These are phyloP conservation scores for Populus davidiana DNA, from an alignment of 345 rosid genomes.

Conservation along the genomic window DNA sequence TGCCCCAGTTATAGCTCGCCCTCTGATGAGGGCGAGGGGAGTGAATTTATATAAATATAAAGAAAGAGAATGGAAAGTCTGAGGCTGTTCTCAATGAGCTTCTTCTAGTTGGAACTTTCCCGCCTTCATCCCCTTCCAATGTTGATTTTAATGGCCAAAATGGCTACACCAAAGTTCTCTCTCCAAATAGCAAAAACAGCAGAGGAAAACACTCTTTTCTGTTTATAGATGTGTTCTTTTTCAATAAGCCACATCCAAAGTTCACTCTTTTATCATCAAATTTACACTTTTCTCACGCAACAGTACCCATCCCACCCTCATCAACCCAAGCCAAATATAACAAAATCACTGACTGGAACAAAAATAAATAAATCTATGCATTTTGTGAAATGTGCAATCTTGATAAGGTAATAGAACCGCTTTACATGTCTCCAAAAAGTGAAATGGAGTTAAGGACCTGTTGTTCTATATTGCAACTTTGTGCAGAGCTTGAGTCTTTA, in stretches of 20 bases:
- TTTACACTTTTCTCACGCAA: conserved; percentile 16
- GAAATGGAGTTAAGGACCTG: conserved; percentile 42
- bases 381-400: conserved; percentile 47
- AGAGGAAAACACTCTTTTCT: conserved; percentile 14
- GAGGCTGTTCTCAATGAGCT: too few species aligned
- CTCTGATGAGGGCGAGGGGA: too few species aligned
- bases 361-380: conserved; percentile 20
- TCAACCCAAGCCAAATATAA: conserved; percentile 11
- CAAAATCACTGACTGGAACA: conserved; percentile 26
- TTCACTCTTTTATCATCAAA: conserved; percentile 14
- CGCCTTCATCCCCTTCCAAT: conserved; percentile 2
- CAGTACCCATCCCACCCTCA: conserved; percentile 20
- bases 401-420: conserved; percentile 40
- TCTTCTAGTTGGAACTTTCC: conserved; percentile 12
- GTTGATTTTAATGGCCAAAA: conserved; percentile 39
- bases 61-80: too few species aligned
- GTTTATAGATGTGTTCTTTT: conserved; percentile 20
- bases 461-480: conserved; percentile 55
- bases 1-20: neutral
- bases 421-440: conserved; percentile 28
- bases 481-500: conserved; percentile 51
- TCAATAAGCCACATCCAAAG: conserved; percentile 26
- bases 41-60: too few species aligned
- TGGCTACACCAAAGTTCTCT: conserved; percentile 19
- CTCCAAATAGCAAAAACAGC: conserved; percentile 13